Evolutionary conservation across 129 eudicot genomes (phyloP), one percentile per base, ranked within the genome.

Genomic region (Artemisia argyi): DNA sequence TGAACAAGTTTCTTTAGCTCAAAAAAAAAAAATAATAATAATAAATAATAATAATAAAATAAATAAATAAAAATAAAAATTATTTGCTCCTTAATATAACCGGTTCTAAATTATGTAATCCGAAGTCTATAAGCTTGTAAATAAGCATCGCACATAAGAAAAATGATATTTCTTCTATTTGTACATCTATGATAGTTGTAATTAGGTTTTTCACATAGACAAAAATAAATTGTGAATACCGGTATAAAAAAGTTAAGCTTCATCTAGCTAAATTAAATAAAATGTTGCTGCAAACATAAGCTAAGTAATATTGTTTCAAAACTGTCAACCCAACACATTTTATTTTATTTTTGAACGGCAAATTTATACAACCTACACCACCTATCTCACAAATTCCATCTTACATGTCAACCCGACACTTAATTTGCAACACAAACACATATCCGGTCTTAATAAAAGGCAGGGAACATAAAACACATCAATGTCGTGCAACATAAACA

Each of bases 401-500:
- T n/a, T n/a, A n/a, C n/a, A n/a, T n/a, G n/a, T n/a, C n/a, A n/a
- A n/a, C n/a, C 56, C 50, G 47, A 65, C 4, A 66, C 30, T 46
- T 20, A 10, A 32, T 48, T 65, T 64, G n/a, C 52, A 76, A 67
- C 19, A 48, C 59, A 30, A 57, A 76, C 46, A 76, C 74, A 76
- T 59, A 78, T 64, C 73, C 28, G 30, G 73, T 78, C 78, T 30
- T 65, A 47, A 63, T 63, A 46, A 56, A 71, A 65, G 42, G 17
- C 4, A 14, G 58, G 49, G 11, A 57, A 18, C 73, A 62, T 9
- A 68, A 62, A 73, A 61, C 67, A 76, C 72, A 66, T 42, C 42
- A 83, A 69, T 61, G 77, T 64, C 82, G 56, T 46, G 2, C 72
- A 78, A 78, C 82, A 71, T 63, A 76, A 77, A 32, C 62, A 0